These are phyloP conservation scores for Metschnikowia amazonensis DNA, from an alignment of 805 yeast species.

Conservation along the genomic window DNA sequence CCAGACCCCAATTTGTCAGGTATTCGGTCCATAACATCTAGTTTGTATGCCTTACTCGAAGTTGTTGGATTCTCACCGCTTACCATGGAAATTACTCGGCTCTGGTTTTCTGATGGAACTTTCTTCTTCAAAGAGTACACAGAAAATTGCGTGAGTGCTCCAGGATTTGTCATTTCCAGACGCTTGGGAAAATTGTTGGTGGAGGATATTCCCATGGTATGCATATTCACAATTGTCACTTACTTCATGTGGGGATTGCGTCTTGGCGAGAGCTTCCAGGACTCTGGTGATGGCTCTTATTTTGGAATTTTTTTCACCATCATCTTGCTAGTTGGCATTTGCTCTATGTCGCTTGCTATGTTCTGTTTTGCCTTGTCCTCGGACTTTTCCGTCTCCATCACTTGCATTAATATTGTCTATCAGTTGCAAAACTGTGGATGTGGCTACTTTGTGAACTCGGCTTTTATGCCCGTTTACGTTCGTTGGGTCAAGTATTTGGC, in stretches of 20 bases:
- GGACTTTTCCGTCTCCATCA: constrained; percentile 58
- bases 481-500: constrained; percentile 79
- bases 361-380: constrained; percentile 52
- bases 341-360: constrained; percentile 54
- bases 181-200: constrained; percentile 59
- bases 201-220: constrained; percentile 65
- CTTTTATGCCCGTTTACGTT: constrained; percentile 77
- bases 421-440: constrained; percentile 74
- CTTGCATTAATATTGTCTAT: constrained; percentile 59
- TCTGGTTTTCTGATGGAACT: constrained; percentile 37
- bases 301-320: constrained; percentile 65
- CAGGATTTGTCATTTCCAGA: constrained; percentile 65
- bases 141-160: constrained; percentile 62
- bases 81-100: constrained; percentile 36
- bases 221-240: constrained; percentile 56
- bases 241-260: constrained; percentile 78
- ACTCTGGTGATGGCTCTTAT: constrained; percentile 15
- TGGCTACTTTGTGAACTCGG: constrained; percentile 75
- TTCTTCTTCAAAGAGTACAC: constrained; percentile 55
- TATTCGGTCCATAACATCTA: constrained; percentile 50
- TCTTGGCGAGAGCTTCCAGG: constrained; percentile 14
- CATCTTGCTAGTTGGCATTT: constrained; percentile 51
- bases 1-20: constrained; percentile 62
- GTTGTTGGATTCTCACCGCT: constrained; percentile 39
- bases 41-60: constrained; percentile 36